Base-by-base conservation (phyloP, 352 stramenopile species). In the Phytophthora sansomeana region DNA sequence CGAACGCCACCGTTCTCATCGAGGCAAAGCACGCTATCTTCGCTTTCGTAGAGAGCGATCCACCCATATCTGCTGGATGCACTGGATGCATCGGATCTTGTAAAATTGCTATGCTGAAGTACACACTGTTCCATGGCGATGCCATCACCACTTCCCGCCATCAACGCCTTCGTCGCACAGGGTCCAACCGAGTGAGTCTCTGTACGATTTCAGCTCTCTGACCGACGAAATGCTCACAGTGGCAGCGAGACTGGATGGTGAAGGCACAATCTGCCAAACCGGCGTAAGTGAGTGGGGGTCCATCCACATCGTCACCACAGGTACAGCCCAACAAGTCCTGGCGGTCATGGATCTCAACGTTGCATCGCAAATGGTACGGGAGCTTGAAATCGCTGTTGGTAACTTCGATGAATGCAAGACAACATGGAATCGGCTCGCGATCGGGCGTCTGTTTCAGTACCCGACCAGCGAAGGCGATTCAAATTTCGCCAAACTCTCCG, bases 231-330 rank as follows among this genome's bases (percentile, higher is more conserved):
- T 52, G 24, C 46, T 69, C 13, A 46, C 41, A 7, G 21, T 72
- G 10, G 67, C 53, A 9, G 61, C 42, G 7, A 1, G 49, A 24
- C 39, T 75, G 29, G 62, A 70, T 41, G 39, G 30, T 1, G 66
- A 55, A 5, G 42, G 68, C 7, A 49, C 62, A 7, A 14, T 68
- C 8, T 75, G 61, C n/a, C 48, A 60, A 17, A 58, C 46, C 21
- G 54, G 67, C 10, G 28, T 63, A 9, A 65, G 63, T 29, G 67
- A 72, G 36, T 75, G 67, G 67, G 62, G 55, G 0, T 72, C 67
- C 5, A 42, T 39, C 0, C 52, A 63, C 28, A 75, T 56, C 10
- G 54, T 46, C 16, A n/a, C 72, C 9, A 65, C 61, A 0, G 61
- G 54, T 7, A 68, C 55, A 0, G n/a, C 62, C 2, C 55, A 66